These are phyloP conservation scores for Aureobasidium sp. DNA, from an alignment of 2,329 filamentous ascomycete genomes.

Conservation along the genomic window DNA sequence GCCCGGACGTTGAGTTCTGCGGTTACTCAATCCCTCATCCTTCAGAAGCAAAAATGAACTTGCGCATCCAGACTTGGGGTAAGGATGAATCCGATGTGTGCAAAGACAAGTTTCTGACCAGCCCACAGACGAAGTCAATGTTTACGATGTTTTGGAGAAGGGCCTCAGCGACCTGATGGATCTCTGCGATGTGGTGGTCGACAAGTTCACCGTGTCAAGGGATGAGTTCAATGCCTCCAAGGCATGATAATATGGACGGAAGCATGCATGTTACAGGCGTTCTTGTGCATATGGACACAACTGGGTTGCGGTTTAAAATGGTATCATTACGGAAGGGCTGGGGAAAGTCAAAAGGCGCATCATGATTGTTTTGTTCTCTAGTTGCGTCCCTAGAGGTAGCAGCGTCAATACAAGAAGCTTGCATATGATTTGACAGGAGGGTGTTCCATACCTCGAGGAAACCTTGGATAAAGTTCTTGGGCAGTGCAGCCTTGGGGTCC, in stretches of 20 bases:
- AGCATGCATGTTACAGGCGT: conserved; percentile 1
- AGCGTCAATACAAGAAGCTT: conserved; percentile 2
- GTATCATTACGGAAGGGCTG: conserved; percentile 14
- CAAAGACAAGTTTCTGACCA: conserved; percentile 1
- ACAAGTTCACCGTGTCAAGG: conserved; percentile 68
- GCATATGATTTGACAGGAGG: not conserved
- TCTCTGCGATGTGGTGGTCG: conserved; percentile 85
- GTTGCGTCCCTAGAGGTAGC: conserved; percentile 28
- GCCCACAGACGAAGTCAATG: conserved; percentile 61
- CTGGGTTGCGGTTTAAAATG: conserved; percentile 11
- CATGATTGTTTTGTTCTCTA: conserved; percentile 17
- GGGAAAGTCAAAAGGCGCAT: conserved; percentile 6
- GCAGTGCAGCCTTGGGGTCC: conserved; percentile 66
- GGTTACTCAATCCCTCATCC: conserved; percentile 97
- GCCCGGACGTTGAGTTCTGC: conserved; percentile 94
- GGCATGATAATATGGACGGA: conserved; percentile 17
- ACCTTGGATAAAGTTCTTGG: conserved; percentile 82
- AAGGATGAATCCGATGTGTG: conserved; percentile 26
- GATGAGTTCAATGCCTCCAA: conserved; percentile 47
- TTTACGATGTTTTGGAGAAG: conserved; percentile 80
- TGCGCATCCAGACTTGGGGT: conserved; percentile 97
- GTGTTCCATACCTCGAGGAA: conserved; percentile 73
- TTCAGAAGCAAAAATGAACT: conserved; percentile 91
- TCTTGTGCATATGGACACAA: conserved; percentile 9
- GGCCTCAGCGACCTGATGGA: conserved; percentile 82